Evolutionary conservation across 768 basidiomycete species (phyloP).

Genomic region (Agaricus sinodeliciosus): DNA sequence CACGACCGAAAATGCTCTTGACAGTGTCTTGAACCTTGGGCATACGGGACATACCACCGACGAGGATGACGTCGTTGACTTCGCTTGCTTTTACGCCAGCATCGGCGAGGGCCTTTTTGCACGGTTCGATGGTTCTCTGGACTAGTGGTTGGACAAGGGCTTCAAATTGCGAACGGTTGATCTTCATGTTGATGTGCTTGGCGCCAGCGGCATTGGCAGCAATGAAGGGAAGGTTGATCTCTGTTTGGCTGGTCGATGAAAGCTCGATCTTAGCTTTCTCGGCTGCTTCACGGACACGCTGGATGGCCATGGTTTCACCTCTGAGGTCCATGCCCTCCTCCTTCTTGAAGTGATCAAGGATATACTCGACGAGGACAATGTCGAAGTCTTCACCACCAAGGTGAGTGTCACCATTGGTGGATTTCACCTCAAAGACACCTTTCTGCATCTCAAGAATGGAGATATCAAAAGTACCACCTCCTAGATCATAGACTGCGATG

Average conservation of each 20-base stretch:
- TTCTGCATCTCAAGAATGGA: conserved; percentile 99
- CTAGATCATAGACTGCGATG: conserved; percentile 98
- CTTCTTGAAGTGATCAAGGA: conserved; percentile 93
- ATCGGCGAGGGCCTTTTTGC: conserved; percentile 94
- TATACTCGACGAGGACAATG: conserved; percentile 77
- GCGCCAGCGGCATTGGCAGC: conserved; percentile 93
- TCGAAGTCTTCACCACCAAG: conserved; percentile 97
- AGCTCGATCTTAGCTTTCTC: conserved; percentile 99
- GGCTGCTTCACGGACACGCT: conserved; percentile 97
- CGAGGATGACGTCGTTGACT: conserved; percentile 94
- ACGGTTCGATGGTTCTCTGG: conserved; percentile 87
- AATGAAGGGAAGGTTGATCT: conserved; percentile 97
- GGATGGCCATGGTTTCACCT: conserved; percentile 92
- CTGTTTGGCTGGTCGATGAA: conserved; percentile 91
- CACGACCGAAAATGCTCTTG: conserved; percentile 89
- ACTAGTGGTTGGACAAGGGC: conserved; percentile 75
- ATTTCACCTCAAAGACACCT: conserved; percentile 99
- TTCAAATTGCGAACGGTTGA: conserved; percentile 89
- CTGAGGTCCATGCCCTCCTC: conserved; percentile 76
- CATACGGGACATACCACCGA: conserved; percentile 99
- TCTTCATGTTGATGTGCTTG: conserved; percentile 93
- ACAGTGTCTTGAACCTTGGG: conserved; percentile 93
- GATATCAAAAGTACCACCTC: conserved; percentile 99
- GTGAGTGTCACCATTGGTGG: conserved; percentile 98
- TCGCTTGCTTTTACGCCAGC: conserved; percentile 91